phyloP scores from a whole-genome alignment of 257 asterid genomes.

The Coffea eugenioides region DNA sequence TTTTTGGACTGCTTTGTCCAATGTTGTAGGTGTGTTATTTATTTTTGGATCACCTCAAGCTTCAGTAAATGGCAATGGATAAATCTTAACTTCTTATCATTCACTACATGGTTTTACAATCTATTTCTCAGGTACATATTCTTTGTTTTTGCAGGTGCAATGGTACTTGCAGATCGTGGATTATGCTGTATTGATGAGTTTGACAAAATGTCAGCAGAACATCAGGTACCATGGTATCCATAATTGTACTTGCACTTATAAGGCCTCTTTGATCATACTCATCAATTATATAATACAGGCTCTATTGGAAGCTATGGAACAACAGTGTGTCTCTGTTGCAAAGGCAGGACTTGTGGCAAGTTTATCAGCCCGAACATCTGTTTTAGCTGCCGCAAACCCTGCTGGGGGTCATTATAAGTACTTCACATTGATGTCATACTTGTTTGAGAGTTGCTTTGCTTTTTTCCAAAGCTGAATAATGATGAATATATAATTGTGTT shows the following conservation, averaged over 20 bases:
- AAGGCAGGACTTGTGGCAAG: constrained; percentile 99
- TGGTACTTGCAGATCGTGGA: constrained; percentile 99
- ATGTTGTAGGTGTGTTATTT: neutral
- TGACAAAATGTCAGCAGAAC: constrained; percentile 96
- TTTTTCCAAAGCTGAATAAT: neutral
- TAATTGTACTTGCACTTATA: constrained; percentile 18
- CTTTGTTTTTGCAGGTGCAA: constrained; percentile 62
- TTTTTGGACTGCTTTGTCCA: neutral
- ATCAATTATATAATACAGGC: constrained; percentile 52
- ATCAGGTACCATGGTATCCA: constrained; percentile 60
- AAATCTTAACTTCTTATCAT: neutral
- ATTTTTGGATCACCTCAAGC: neutral
- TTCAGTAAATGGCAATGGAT: neutral
- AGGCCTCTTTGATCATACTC: constrained; percentile 14
- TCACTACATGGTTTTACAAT: neutral
- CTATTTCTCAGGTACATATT: constrained; percentile 18
- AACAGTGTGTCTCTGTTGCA: constrained; percentile 97
- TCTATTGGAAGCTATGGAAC: constrained; percentile 98
- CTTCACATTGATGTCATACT: constrained; percentile 7
- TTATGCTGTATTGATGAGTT: constrained; percentile 97
- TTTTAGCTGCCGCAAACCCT: constrained; percentile 99
- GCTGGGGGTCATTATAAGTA: constrained; percentile 97
- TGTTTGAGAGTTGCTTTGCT: neutral
- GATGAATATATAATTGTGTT: neutral
- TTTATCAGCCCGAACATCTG: constrained; percentile 91